Conservation (phyloP, 352 stramenopile genomes). For the Phytophthora chlamydospora region DNA sequence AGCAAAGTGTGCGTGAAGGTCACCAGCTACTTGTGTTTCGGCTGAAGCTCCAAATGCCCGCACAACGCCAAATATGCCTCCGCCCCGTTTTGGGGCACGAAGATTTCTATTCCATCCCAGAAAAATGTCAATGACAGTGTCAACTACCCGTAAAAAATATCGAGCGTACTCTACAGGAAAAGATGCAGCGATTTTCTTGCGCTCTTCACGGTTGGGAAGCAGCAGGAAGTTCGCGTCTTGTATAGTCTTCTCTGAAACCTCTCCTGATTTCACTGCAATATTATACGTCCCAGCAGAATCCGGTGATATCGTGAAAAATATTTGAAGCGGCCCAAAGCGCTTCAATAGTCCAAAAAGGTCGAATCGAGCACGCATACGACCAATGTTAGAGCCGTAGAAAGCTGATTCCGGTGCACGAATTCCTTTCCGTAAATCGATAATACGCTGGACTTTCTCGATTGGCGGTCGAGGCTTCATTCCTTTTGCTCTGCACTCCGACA, state of each 20-base stretch:
- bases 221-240: no score
- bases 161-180: constrained; percentile 28
- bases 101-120: constrained; percentile 17
- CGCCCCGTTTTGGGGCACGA: constrained; percentile 3
- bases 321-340: constrained; percentile 20
- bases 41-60: constrained; percentile 26
- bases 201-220: neutral
- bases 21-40: constrained; percentile 35
- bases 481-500: neutral
- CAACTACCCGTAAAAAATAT: constrained; percentile 31
- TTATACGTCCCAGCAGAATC: constrained; percentile 16
- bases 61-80: constrained; percentile 35
- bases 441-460: neutral
- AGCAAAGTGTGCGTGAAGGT: constrained; percentile 34
- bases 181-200: constrained; percentile 13
- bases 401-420: constrained; percentile 8
- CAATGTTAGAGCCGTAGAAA: constrained; percentile 25
- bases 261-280: constrained; percentile 35
- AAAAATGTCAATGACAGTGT: constrained; percentile 20
- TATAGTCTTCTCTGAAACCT: no score
- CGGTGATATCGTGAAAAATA: constrained; percentile 37
- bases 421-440: constrained; percentile 24
- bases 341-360: constrained; percentile 30
- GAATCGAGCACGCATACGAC: constrained; percentile 13
- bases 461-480: constrained; percentile 3